These are phyloP conservation scores for Umbellularia californica DNA, from an alignment of 164 flowering plant species.

Conservation along the genomic window DNA sequence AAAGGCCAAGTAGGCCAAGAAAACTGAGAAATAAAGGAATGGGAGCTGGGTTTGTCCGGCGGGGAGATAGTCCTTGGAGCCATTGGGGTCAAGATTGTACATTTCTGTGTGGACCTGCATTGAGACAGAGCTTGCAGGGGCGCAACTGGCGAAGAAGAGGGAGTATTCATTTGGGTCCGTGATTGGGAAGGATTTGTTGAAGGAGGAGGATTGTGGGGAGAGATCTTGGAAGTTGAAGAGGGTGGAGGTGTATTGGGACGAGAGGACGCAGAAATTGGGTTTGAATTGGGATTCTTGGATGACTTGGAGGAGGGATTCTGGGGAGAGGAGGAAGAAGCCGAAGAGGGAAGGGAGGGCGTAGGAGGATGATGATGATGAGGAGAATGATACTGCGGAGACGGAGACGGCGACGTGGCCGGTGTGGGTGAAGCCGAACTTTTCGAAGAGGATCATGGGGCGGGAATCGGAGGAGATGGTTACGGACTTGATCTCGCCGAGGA, in stretches of 20 bases:
- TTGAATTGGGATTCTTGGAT: constrained; percentile 50
- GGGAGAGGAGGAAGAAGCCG: constrained; percentile 83
- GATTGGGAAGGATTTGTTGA: constrained; percentile 44
- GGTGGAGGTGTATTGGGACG: constrained; percentile 35
- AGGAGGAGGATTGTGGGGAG: constrained; percentile 33
- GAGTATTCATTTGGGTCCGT: constrained; percentile 58
- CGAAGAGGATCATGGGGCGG: constrained; percentile 78
- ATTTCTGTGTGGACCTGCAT: constrained; percentile 70
- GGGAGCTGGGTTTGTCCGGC: constrained; percentile 88
- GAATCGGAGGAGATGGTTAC: constrained; percentile 52
- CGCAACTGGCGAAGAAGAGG: constrained; percentile 76
- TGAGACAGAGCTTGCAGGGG: constrained; percentile 46
- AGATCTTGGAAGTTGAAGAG: constrained; percentile 64
- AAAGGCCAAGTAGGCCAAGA: constrained; percentile 42
- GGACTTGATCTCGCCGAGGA: constrained; percentile 51
- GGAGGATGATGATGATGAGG: constrained; percentile 18
- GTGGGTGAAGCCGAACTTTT: constrained; percentile 82
- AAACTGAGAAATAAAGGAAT: constrained; percentile 41
- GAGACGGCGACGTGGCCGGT: constrained; percentile 56
- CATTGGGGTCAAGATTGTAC: constrained; percentile 32
- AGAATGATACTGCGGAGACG: constrained; percentile 48
- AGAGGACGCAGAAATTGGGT: constrained; percentile 63
- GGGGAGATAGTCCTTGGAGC: constrained; percentile 51
- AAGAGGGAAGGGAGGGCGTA: constrained; percentile 31
- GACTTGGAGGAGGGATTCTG: constrained; percentile 59